Conservation (phyloP, 2,329 filamentous ascomycete genomes). For the Penicillium corylophilum region DNA sequence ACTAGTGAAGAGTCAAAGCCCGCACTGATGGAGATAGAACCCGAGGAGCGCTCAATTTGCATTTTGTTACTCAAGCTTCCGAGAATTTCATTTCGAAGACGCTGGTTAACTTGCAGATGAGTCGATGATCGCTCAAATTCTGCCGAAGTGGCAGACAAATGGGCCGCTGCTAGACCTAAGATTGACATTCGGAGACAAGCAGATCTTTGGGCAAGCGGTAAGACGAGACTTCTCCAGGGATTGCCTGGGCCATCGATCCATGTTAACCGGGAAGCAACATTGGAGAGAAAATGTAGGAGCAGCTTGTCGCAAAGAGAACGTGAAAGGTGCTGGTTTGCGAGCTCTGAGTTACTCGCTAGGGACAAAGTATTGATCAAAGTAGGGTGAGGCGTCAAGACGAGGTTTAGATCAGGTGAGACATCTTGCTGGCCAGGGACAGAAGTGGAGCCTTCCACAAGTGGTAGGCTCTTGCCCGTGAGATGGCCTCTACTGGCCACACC, state of each 20-base stretch:
- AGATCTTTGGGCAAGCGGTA: conserved; percentile 21
- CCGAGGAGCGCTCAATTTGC: not conserved
- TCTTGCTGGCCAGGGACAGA: not conserved
- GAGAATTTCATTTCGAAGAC: not conserved
- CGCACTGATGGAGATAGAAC: not conserved
- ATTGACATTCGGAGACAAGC: not conserved
- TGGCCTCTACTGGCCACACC: conserved; percentile 21
- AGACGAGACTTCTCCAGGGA: conserved; percentile 25
- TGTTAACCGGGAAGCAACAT: conserved; percentile 21
- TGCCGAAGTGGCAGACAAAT: not conserved
- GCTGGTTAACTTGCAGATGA: not conserved
- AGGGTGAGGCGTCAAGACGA: not conserved
- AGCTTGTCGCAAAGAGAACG: conserved; percentile 13
- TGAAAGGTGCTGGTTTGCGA: not conserved
- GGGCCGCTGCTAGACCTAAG: not conserved
- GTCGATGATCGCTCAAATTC: not conserved
- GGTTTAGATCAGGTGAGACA: not conserved
- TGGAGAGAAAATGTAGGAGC: conserved; percentile 20
- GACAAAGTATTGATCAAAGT: not conserved
- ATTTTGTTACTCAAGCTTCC: not conserved
- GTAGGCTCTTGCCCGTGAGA: conserved; percentile 12
- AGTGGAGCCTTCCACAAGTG: not conserved
- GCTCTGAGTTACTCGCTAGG: not conserved
- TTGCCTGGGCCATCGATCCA: conserved; percentile 26
- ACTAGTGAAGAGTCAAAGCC: conserved; percentile 1